These are phyloP conservation scores for Aristolochia californica DNA, from an alignment of 164 flowering plant genomes.

Conservation along the genomic window DNA sequence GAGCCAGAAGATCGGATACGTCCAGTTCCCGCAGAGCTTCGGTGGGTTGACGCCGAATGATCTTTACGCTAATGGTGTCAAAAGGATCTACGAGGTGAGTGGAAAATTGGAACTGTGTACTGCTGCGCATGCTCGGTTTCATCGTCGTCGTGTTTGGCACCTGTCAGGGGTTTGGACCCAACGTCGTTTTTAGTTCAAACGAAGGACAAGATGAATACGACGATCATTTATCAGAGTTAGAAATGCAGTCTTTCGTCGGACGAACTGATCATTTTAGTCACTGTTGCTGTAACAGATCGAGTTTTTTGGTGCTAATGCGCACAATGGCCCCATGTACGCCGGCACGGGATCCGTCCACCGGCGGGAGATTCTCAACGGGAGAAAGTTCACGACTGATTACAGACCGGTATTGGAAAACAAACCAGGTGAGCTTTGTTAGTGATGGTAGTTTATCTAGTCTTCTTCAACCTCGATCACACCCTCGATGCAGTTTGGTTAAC, in stretches of 20 bases:
- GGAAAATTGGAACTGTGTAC: no score
- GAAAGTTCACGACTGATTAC: slow-evolving; percentile 16
- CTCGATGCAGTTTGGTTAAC: neutral
- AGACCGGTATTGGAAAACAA: slow-evolving; percentile 2
- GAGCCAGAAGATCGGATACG: slow-evolving; percentile 17
- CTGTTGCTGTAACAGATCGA: slow-evolving; percentile 8
- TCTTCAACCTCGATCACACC: neutral
- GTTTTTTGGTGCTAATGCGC: slow-evolving; percentile 25
- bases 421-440: neutral
- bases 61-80: slow-evolving; percentile 21
- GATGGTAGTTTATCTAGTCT: neutral
- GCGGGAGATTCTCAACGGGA: slow-evolving; percentile 19
- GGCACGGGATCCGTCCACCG: slow-evolving; percentile 27
- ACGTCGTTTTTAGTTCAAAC: no score
- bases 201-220: no score
- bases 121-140: no score
- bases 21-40: slow-evolving; percentile 27
- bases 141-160: no score
- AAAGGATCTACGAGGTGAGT: slow-evolving; percentile 21
- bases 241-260: no score
- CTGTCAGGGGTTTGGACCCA: no score
- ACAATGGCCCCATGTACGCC: slow-evolving; percentile 27
- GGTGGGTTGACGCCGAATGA: slow-evolving; percentile 16
- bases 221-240: no score
- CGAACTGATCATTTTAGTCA: neutral